Conservation (phyloP, 1,284 basidiomycete genomes). For the Anthracocystis panici-leucophaei region DNA sequence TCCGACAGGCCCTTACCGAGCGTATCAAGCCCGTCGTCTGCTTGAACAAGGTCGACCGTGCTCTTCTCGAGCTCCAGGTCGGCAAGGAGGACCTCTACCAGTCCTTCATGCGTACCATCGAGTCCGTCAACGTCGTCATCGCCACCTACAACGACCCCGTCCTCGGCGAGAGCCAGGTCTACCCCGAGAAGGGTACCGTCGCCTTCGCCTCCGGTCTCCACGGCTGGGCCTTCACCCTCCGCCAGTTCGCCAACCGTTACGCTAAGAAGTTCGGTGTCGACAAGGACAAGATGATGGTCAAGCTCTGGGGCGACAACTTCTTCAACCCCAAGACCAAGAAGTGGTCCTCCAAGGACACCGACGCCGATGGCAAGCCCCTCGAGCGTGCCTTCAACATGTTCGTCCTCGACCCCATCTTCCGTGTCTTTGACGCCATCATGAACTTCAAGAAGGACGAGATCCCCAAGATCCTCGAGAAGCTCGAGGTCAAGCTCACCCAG, state of each 20-base stretch:
- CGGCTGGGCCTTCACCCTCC: slow-evolving; percentile 99
- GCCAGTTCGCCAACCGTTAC: slow-evolving; percentile 95
- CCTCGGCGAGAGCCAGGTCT: slow-evolving; percentile 98
- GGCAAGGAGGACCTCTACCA: slow-evolving; percentile 97
- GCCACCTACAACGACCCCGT: slow-evolving; percentile 95
- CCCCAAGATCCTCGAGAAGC: slow-evolving; percentile 89
- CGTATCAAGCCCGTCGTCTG: slow-evolving; percentile 99
- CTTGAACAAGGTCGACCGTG: slow-evolving; percentile 99
- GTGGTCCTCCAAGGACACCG: slow-evolving; percentile 86
- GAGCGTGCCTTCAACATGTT: slow-evolving; percentile 78
- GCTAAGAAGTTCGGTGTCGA: slow-evolving; percentile 99
- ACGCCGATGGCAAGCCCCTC: slow-evolving; percentile 86
- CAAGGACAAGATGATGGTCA: slow-evolving; percentile 97
- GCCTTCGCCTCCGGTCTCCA: slow-evolving; percentile 99
- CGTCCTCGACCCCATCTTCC: slow-evolving; percentile 99
- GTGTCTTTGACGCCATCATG: slow-evolving; percentile 98
- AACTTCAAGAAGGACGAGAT: slow-evolving; percentile 99
- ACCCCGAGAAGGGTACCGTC: slow-evolving; percentile 97
- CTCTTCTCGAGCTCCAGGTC: slow-evolving; percentile 97
- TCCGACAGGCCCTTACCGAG: slow-evolving; percentile 96
- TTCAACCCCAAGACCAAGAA: slow-evolving; percentile 98
- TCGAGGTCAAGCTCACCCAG: slow-evolving; percentile 88
- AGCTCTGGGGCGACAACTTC: slow-evolving; percentile 99
- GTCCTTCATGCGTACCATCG: slow-evolving; percentile 96
- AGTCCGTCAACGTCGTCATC: slow-evolving; percentile 98